phyloP scores from a whole-genome alignment of 2,329 filamentous ascomycete species.

The Exophiala phaeomuriformis region DNA sequence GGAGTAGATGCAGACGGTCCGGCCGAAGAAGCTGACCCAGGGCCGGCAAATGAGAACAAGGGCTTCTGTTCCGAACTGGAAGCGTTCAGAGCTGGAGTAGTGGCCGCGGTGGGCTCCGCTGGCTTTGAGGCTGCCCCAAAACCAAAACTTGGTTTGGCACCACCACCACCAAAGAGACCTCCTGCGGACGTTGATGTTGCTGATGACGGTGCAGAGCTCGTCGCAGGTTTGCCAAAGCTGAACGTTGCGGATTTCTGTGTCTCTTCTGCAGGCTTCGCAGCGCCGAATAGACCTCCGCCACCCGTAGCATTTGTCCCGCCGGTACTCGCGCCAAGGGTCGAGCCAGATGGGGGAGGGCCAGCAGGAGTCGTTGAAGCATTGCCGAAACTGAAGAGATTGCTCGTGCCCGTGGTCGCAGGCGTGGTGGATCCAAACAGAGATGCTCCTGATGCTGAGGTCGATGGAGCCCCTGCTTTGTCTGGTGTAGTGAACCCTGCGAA shows the following conservation, averaged over 20 bases:
- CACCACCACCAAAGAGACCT: slow-evolving; percentile 38
- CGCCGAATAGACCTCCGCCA: slow-evolving; percentile 36
- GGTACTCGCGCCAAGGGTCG: slow-evolving; percentile 29
- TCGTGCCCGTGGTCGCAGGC: slow-evolving; percentile 33
- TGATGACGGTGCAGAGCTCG: slow-evolving; percentile 27
- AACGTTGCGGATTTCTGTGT: slow-evolving; percentile 24
- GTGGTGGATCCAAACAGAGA: slow-evolving; percentile 33
- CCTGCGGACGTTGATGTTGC: slow-evolving; percentile 22
- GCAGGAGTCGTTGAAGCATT: slow-evolving; percentile 45
- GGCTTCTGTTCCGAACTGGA: slow-evolving; percentile 14
- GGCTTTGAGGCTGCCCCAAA: slow-evolving; percentile 15
- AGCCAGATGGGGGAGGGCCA: slow-evolving; percentile 39
- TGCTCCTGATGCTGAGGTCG: slow-evolving; percentile 31
- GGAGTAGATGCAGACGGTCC: slow-evolving; percentile 8
- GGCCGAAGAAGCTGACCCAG: slow-evolving; percentile 5
- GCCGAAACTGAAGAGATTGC: slow-evolving; percentile 33
- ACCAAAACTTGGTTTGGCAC: slow-evolving; percentile 16
- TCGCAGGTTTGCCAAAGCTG: slow-evolving; percentile 30
- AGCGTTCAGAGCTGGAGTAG: slow-evolving; percentile 7
- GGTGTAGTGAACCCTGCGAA: slow-evolving; percentile 20
- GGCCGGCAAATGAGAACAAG: slow-evolving; percentile 12
- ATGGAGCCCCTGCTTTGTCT: slow-evolving; percentile 14
- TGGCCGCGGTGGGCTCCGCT: slow-evolving; percentile 9
- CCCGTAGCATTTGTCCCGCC: slow-evolving; percentile 6
- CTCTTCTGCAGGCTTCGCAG: slow-evolving; percentile 18